Evolutionary conservation across 2,329 filamentous ascomycete species (phyloP).

Genomic region (Talaromyces piceae): DNA sequence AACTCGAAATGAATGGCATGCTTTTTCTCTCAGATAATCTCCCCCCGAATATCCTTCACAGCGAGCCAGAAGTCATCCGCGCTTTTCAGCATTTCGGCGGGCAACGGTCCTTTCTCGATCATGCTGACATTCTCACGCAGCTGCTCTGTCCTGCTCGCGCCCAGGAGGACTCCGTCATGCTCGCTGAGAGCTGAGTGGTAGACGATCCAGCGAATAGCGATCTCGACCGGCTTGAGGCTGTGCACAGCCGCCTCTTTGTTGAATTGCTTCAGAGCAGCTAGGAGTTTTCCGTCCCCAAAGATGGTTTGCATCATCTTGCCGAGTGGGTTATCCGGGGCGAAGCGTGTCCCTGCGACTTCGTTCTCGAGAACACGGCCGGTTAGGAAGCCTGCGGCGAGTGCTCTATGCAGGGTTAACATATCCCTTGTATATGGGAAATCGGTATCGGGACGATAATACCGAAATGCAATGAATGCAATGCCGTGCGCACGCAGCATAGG

Average conservation of each 20-base stretch:
- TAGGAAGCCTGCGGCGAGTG: slow-evolving; percentile 30
- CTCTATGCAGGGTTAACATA: slow-evolving; percentile 7
- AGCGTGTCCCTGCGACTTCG: slow-evolving; percentile 20
- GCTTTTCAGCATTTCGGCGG: slow-evolving; percentile 63
- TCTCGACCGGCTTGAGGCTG: slow-evolving; percentile 62
- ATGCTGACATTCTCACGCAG: slow-evolving; percentile 50
- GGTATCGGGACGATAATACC: no score
- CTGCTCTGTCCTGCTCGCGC: slow-evolving; percentile 50
- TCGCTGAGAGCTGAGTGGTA: slow-evolving; percentile 62
- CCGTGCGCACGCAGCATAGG: slow-evolving; percentile 29
- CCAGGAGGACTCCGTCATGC: slow-evolving; percentile 53
- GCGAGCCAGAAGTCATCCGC: slow-evolving; percentile 2
- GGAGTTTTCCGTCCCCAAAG: slow-evolving; percentile 23
- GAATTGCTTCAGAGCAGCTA: slow-evolving; percentile 25
- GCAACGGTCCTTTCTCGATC: slow-evolving; percentile 61
- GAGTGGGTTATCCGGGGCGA: slow-evolving; percentile 21
- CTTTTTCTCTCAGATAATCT: no score
- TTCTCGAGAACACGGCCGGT: slow-evolving; percentile 24
- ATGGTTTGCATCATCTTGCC: slow-evolving; percentile 18
- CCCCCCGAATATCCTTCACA: slow-evolving; percentile 3
- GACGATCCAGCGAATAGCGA: slow-evolving; percentile 63
- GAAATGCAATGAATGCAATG: slow-evolving; percentile 22
- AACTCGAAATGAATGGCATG: no score
- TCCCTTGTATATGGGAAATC: slow-evolving; percentile 2
- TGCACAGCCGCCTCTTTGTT: slow-evolving; percentile 33